Base-by-base conservation (phyloP, 768 basidiomycete genomes). In the Lactarius trivialis region DNA sequence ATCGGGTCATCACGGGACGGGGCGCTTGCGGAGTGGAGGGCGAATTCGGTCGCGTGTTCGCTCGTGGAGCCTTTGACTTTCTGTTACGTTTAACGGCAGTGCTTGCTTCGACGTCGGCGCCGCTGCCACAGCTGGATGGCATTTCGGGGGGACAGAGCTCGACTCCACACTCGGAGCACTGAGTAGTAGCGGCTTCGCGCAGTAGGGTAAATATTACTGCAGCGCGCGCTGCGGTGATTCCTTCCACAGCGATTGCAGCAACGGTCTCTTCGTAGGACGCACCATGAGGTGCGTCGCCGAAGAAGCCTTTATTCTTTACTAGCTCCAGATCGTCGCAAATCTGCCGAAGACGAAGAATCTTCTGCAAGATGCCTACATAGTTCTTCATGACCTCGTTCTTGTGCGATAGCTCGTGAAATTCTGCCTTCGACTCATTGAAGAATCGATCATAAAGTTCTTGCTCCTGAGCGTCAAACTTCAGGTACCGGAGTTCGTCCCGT, bases 321-420 rank as follows among this genome's bases (percentile, higher is more conserved):
- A 98, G 81, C 69, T 93, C 92, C 68, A 83, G 91, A 74, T 99
- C 96, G 71, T 98, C 94, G 74, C 97, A 99, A 54, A 98, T 98
- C 77, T 98, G 96, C 58, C 97, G 89, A 51, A 99, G 81, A 26
- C 95, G 91, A 56, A 99, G 79, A 61, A 98, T 91, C 79, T 95
- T 94, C 75, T 98, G 96, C 67, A 99, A 75, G 69, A 99, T 96
- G 58, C 93, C 93, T 67, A 97, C 97, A 71, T 96, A 97, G 71
- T 97, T 98, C 82, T 97, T 97, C 88, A 95, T 91, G 57, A 97
- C 88, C 72, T 93, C 89, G 69, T 95, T 93, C 74, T 89, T 91
- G 73, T 85, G 80, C 33, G 89, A 85, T 66, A 98, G 78, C 70
- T 91, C 86, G 64, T 84, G 85, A 73, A 98, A 98, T 74, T 95